Percentiles rank a stretch among this genome's conserved stretches.
Evolutionary conservation across 352 stramenopile genomes (phyloP).

Genomic region (Globisporangium yorkense): DNA sequence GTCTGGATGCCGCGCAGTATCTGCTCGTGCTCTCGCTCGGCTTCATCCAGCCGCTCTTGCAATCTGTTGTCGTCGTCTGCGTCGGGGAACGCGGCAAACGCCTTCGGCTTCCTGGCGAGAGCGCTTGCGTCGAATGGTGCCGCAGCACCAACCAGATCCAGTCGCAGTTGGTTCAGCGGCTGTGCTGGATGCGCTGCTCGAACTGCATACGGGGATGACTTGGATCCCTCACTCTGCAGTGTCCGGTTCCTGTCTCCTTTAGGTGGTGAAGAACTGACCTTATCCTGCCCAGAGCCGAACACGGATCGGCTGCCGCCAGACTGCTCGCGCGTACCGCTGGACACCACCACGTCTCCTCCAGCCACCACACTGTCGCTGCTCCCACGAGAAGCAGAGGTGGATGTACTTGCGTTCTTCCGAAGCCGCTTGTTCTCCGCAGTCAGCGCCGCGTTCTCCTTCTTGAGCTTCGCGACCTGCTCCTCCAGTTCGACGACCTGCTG

Average conservation of each 20-base stretch:
- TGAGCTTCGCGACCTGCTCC: conserved; percentile 32
- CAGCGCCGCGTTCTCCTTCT: conserved; percentile 41
- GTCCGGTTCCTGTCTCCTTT: not conserved
- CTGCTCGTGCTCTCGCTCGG: conserved; percentile 11
- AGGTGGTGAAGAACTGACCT: not conserved
- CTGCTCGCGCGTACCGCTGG: not conserved
- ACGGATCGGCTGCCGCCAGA: not conserved
- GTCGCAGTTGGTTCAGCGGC: conserved; percentile 26
- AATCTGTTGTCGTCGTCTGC: conserved; percentile 1
- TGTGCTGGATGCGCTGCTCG: not conserved
- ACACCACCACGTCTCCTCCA: not conserved
- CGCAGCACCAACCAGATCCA: conserved; percentile 20
- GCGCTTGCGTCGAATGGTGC: not conserved
- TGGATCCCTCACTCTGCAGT: not conserved
- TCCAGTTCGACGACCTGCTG: conserved; percentile 35
- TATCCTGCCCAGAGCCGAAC: not conserved
- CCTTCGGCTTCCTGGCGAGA: not conserved
- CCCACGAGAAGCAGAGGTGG: conserved; percentile 4
- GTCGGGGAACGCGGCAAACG: not conserved
- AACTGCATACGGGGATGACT: not conserved
- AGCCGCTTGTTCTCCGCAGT: conserved; percentile 45
- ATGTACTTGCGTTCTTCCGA: conserved; percentile 13
- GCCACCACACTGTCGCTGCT: not conserved
- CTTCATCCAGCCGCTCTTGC: conserved; percentile 1
- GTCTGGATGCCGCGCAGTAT: conserved; percentile 13